Evolutionary conservation across 257 asterid genomes (phyloP), one percentile per base, ranked within the genome.

Genomic region (Nyctanthes arbortristis): DNA sequence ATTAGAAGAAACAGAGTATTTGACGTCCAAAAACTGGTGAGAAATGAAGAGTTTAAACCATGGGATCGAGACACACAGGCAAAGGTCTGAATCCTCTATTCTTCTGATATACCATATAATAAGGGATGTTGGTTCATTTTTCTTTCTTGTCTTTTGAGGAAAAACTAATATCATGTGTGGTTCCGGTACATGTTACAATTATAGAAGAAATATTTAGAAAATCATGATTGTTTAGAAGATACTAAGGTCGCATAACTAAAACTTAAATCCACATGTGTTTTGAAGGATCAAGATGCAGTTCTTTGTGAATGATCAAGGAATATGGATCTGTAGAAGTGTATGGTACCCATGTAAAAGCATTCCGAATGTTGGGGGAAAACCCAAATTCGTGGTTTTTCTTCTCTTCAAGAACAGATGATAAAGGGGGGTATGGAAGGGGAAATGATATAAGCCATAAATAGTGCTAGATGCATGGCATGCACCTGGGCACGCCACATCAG

Each of bases 61-160:
- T 93, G 98, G 98, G 87, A 87, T 65, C 86, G 82, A 79, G 96
- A 79, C 55, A 83, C 69, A 54, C 97, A 88, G 73, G 98, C 97
- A 71, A 93, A 93, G 97, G 98, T 90, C 67, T 75, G 87, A 69
- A 40, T 12, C 49, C 64, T 55, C 34, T 61, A 31, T 24, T 61
- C 71, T 27, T 68, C 47, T 49, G 68, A 45, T 52, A 49, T 59
- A 61, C 67, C 65, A 39, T 20, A 45, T 69, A 24, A 39, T 54
- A 25, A n/a, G n/a, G n/a, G n/a, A n/a, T n/a, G n/a, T n/a, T 43
- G 60, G 16, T 18, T 45, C 7, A 55, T 27, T 31, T 66, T 35
- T 55, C 14, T 20, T 61, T 20, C 63, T 65, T 31, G 27, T 45
- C 52, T 24, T 45, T 10, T 24, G 0, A 52, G 13, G n/a, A 52